Conservation (phyloP, 2,329 filamentous ascomycete species). For the Fusarium pseudocircinatum region DNA sequence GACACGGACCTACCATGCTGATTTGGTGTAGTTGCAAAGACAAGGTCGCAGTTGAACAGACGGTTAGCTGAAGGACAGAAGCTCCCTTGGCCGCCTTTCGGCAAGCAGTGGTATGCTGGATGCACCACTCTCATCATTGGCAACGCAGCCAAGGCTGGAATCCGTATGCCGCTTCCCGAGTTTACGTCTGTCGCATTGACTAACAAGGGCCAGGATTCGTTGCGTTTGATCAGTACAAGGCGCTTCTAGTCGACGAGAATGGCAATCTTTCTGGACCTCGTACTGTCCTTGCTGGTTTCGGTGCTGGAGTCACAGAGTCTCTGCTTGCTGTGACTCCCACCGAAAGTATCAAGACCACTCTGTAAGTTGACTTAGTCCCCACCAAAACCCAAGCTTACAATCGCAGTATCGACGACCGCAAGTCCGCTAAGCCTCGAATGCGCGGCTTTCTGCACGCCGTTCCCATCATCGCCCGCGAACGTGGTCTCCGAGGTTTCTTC, state of each 20-base stretch:
- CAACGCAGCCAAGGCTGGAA: conserved; percentile 95
- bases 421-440: conserved; percentile 85
- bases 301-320: conserved; percentile 93
- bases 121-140: conserved; percentile 97
- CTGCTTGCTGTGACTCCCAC: conserved; percentile 94
- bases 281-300: conserved; percentile 93
- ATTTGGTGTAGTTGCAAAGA: conserved; percentile 80
- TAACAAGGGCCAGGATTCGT: conserved; percentile 69
- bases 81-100: conserved; percentile 94
- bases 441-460: conserved; percentile 92
- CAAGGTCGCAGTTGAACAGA: conserved; percentile 90
- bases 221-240: conserved; percentile 95
- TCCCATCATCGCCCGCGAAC: conserved; percentile 85
- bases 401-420: conserved; percentile 89
- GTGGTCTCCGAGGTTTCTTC: conserved; percentile 92
- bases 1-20: not conserved
- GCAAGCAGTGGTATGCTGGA: conserved; percentile 94
- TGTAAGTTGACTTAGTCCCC: conserved; percentile 58
- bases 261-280: conserved; percentile 90
- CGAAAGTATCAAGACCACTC: conserved; percentile 97
- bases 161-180: conserved; percentile 67
- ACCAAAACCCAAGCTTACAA: not conserved
- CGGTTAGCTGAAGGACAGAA: conserved; percentile 83
- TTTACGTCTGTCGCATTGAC: not conserved
- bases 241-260: conserved; percentile 79